Conservation (phyloP, 257 asterid genomes). For the Fraxinus pennsylvanica region DNA sequence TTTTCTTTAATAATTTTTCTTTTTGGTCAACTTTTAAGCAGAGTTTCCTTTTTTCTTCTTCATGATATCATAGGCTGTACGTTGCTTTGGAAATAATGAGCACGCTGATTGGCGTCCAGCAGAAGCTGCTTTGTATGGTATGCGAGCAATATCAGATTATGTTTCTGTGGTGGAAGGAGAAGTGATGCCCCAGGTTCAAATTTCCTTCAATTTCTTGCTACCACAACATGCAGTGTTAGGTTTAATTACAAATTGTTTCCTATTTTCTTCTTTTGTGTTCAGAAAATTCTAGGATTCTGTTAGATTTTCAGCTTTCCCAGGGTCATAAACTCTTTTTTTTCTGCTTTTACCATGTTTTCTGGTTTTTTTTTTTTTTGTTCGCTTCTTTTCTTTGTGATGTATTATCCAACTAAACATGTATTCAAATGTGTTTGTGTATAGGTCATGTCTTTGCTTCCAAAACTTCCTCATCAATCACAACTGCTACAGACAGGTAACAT, state of each 20-base stretch:
- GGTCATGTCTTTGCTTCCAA: constrained; percentile 87
- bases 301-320: neutral
- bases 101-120: constrained; percentile 81
- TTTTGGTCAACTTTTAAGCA: constrained; percentile 23
- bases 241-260: constrained; percentile 20
- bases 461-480: constrained; percentile 91
- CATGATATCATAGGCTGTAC: constrained; percentile 56
- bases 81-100: constrained; percentile 50
- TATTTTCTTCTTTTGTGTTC: constrained; percentile 15
- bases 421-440: constrained; percentile 35
- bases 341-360: constrained; percentile 2
- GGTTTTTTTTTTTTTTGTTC: neutral
- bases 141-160: constrained; percentile 87
- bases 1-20: constrained; percentile 13
- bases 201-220: constrained; percentile 22
- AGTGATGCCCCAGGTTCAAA: constrained; percentile 88
- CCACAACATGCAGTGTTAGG: constrained; percentile 17
- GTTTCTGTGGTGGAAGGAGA: constrained; percentile 78
- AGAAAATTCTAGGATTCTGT: constrained; percentile 1
- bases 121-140: constrained; percentile 94
- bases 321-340: neutral
- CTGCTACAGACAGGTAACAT: constrained; percentile 90
- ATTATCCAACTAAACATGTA: constrained; percentile 5
- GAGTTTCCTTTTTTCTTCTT: constrained; percentile 21
- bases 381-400: constrained; percentile 1